Conservation (phyloP, 2,329 filamentous ascomycete species). For the Salinomyces thailandicus region DNA sequence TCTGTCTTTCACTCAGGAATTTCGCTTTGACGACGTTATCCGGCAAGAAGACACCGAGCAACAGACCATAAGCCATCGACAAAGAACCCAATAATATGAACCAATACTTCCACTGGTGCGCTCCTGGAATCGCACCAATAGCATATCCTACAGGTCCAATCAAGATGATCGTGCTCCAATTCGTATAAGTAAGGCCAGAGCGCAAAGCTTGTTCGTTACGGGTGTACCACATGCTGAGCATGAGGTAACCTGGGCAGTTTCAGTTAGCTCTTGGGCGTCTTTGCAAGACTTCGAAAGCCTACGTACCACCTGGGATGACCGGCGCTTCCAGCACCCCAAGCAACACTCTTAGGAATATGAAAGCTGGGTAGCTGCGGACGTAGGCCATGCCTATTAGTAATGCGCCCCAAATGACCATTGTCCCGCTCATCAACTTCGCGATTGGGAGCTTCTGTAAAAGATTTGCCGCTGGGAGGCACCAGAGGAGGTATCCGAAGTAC, state of each 20-base stretch:
- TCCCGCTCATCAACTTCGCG: neutral
- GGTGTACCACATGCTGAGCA: neutral
- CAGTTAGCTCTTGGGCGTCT: too few relatives aligned
- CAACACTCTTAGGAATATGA: neutral
- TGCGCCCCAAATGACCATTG: neutral
- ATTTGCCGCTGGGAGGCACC: constrained; percentile 41
- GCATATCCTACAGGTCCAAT: neutral
- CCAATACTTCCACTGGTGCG: neutral
- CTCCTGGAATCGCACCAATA: neutral
- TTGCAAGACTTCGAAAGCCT: too few relatives aligned
- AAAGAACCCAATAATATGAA: too few relatives aligned
- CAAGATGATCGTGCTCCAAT: too few relatives aligned
- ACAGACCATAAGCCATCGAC: constrained; percentile 44
- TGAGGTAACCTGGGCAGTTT: too few relatives aligned
- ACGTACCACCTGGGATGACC: neutral
- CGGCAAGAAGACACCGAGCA: constrained; percentile 33
- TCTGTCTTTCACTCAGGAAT: constrained; percentile 42
- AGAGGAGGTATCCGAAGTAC: constrained; percentile 46
- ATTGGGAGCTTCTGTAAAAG: neutral
- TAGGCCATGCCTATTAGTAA: neutral
- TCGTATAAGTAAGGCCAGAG: too few relatives aligned
- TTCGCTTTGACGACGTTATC: constrained; percentile 44
- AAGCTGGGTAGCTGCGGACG: neutral
- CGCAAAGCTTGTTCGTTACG: neutral
- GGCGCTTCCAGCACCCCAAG: neutral